Percentiles rank a stretch among this genome's conserved stretches.
phyloP scores from a whole-genome alignment of 306 rosid species.

The Cicer pinnatifidum region DNA sequence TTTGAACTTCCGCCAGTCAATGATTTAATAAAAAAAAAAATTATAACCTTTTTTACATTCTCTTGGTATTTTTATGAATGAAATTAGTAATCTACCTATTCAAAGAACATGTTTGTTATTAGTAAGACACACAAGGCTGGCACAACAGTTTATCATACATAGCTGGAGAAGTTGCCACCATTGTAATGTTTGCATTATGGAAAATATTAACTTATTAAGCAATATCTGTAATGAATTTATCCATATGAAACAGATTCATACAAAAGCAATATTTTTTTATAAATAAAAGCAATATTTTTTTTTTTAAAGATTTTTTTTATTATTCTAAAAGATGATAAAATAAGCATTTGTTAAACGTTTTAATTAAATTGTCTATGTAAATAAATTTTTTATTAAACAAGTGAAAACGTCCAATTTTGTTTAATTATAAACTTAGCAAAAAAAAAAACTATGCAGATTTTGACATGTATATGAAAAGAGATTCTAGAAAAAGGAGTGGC shows the following conservation, averaged over 20 bases:
- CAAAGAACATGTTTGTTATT: conserved; percentile 22
- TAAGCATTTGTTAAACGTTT: too few species aligned
- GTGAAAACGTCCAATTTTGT: conserved; percentile 1
- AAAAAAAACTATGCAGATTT: background rate
- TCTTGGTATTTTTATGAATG: conserved; percentile 23
- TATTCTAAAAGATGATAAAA: background rate
- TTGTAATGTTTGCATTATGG: background rate
- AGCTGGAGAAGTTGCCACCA: conserved; percentile 27
- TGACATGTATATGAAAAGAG: background rate
- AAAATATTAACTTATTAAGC: background rate
- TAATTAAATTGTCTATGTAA: too few species aligned
- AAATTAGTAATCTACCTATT: conserved; percentile 19
- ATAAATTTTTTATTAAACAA: background rate
- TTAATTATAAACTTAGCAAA: background rate
- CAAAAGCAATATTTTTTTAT: background rate
- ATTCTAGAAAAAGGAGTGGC: background rate
- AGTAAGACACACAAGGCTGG: conserved; percentile 21
- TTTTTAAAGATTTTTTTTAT: background rate
- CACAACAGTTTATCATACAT: conserved; percentile 10
- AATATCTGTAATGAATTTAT: background rate
- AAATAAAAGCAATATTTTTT: background rate
- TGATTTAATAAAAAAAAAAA: background rate
- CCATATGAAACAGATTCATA: conserved; percentile 8
- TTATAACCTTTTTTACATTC: background rate
- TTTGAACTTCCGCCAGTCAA: background rate